Base-by-base conservation (phyloP, 2,329 filamentous ascomycete species). In the Davidsoniella eucalypti region DNA sequence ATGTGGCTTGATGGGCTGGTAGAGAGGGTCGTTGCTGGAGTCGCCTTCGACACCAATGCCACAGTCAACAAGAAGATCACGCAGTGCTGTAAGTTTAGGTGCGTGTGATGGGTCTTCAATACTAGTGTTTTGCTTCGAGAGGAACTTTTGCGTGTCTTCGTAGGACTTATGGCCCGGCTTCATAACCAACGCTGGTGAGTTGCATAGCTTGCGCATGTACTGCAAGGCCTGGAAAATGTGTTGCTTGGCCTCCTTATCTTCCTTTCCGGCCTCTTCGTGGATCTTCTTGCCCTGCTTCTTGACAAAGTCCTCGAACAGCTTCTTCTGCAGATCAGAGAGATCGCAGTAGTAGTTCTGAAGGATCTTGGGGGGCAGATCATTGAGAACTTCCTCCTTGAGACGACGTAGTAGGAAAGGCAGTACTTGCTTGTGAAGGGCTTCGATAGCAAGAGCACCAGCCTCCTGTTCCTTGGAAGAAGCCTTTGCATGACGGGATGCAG, bases 261-360 rank as follows among this genome's bases (percentile, higher is more conserved):
- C 80, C 25, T 80, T 80, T 12, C 83, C 81, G 10, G 90, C 87
- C 61, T 93, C 87, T 26, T 87, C 79, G 41, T 84, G 79, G 33
- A 98, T 75, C 55, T 86, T 84, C 65, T 87, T 93, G 60, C 87
- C 82, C 63, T 98, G 90, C 57, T 87, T 93, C 72, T 84, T 93
- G 18, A 81, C 84, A 63, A 98, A 98, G 61, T 96, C 90, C 42
- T 96, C 92, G 59, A 98, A 98, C 0, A 98, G 75, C 63, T 86
- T 93, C 69, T 82, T 84, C 64, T 98, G 92, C 47, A 98, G 69
- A 51, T 98, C 92, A 59, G 87, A 94, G 16, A 94, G 80, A 60
- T 98, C 92, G 64, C 92, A 98, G 67, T 98, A 98, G 69, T 98
- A 98, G 65, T 98, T 98, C 63, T 98, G 92, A 47, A 98, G 69